Evolutionary conservation across 305 asterid genomes (phyloP), one percentile per base, ranked within the genome.

Genomic region (Fraxinus latifolia): DNA sequence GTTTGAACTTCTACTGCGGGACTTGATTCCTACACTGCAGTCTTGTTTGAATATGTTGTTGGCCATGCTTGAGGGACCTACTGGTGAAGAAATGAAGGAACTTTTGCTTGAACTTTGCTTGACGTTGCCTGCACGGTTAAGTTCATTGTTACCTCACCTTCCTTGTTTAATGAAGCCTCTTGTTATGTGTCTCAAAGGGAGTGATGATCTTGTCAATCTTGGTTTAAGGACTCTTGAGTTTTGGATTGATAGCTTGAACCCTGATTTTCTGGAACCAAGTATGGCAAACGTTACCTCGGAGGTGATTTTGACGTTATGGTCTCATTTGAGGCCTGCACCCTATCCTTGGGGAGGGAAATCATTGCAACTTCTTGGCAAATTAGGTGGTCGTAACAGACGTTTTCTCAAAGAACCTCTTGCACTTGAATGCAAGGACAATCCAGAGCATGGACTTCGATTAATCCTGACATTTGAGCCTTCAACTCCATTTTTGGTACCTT

Each of bases 221-320:
- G 97, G 99, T 88, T 88, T 96, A 83, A 93, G 98, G 89, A 96
- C 99, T 77, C 98, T 96, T 78, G 99, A 96, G 88, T 96, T 96
- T 91, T 96, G 99, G 99, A 94, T 96, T 84, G 99, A 96, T 87
- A 96, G 99, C 91, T 89, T 96, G 90, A 96, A 96, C 87, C 99
- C 99, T 84, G 99, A 96, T 87, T 96, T 96, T 86, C 85, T 96
- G 84, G 99, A 96, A 88, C 99, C 99, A 81, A 96, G 98, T 87
- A 96, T 96, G 99, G 99, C 99, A 77, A 96, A 93, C 89, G 98
- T 95, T 78, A 96, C 94, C 95, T 93, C 98, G 79, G 99, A 95
- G 90, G 98, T 96, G 88, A 96, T 96, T 91, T 89, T 95, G 87
- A 97, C 98, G 14, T 88, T 96, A 70, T 96, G 99, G 98, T 96